Evolutionary conservation across 305 asterid species (phyloP).

Genomic region (Fraxinus platypoda): DNA sequence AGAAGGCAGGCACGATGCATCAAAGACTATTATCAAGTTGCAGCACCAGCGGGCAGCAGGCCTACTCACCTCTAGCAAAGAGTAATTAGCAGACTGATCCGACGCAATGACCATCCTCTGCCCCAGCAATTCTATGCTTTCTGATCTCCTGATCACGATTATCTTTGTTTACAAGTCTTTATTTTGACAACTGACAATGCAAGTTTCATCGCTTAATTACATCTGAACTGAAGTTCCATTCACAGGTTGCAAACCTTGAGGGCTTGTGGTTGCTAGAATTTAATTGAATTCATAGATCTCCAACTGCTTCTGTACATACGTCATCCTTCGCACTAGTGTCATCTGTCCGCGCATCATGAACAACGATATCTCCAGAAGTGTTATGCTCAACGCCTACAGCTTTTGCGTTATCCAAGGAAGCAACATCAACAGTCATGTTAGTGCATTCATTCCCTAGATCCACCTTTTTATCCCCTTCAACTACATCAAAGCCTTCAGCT

Average conservation of each 20-base stretch:
- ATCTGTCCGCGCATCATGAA: background rate
- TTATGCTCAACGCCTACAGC: background rate
- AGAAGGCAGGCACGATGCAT: background rate
- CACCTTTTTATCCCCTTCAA: conserved; percentile 5
- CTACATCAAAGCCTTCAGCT: conserved; percentile 13
- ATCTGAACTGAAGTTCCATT: background rate
- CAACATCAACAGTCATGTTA: background rate
- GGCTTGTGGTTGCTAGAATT: background rate
- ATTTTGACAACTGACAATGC: background rate
- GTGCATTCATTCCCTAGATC: background rate
- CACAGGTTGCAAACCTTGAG: background rate
- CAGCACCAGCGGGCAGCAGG: background rate
- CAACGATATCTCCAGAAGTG: background rate
- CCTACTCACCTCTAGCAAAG: background rate
- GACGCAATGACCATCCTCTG: background rate
- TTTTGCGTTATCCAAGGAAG: background rate
- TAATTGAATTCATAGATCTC: conserved; percentile 4
- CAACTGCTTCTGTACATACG: background rate
- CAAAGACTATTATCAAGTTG: background rate
- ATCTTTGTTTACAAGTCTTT: conserved; percentile 1
- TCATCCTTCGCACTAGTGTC: background rate
- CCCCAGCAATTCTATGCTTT: conserved; percentile 2
- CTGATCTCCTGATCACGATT: background rate
- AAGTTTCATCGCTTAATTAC: background rate
- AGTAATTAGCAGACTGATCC: background rate